Percentiles rank a stretch among this genome's conserved stretches.
Evolutionary conservation across 2,329 filamentous ascomycete species (phyloP).

Genomic region (Apiospora hydei): DNA sequence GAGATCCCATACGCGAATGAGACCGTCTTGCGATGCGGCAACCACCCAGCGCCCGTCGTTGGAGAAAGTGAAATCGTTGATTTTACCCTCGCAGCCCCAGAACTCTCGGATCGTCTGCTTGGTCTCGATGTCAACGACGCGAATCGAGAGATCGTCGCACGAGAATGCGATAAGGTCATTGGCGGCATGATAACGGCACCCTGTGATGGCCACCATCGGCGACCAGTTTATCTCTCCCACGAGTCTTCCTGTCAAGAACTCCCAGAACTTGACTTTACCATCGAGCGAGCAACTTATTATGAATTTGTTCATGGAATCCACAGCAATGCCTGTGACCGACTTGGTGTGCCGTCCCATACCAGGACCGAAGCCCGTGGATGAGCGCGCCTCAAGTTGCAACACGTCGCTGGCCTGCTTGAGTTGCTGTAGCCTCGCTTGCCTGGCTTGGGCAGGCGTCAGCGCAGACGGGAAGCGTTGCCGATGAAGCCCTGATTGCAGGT

Average conservation of each 20-base stretch:
- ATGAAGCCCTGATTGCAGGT: slow-evolving; percentile 90
- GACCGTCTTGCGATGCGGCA: slow-evolving; percentile 80
- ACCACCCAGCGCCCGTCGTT: slow-evolving; percentile 94
- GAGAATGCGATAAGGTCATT: slow-evolving; percentile 88
- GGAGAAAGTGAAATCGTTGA: slow-evolving; percentile 89
- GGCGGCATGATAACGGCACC: slow-evolving; percentile 79
- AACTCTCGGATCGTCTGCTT: slow-evolving; percentile 92
- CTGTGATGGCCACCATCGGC: slow-evolving; percentile 76
- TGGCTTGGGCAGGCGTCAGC: slow-evolving; percentile 79
- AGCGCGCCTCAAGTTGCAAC: slow-evolving; percentile 58
- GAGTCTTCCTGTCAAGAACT: slow-evolving; percentile 84
- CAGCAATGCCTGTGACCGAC: slow-evolving; percentile 82
- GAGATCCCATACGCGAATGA: slow-evolving; percentile 91
- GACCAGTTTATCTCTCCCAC: slow-evolving; percentile 85
- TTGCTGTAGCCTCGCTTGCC: slow-evolving; percentile 74
- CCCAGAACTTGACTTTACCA: slow-evolving; percentile 97
- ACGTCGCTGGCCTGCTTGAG: slow-evolving; percentile 65
- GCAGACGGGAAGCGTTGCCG: slow-evolving; percentile 86
- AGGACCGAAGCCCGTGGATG: slow-evolving; percentile 50
- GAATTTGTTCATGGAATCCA: slow-evolving; percentile 88
- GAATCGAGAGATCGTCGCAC: slow-evolving; percentile 87
- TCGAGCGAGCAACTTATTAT: slow-evolving; percentile 89
- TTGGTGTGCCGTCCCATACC: slow-evolving; percentile 79
- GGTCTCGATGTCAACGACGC: slow-evolving; percentile 89
- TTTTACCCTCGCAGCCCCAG: slow-evolving; percentile 76